phyloP scores from a whole-genome alignment of 192 early-diverging fungal species.

The Gamsiella multidivaricata region DNA sequence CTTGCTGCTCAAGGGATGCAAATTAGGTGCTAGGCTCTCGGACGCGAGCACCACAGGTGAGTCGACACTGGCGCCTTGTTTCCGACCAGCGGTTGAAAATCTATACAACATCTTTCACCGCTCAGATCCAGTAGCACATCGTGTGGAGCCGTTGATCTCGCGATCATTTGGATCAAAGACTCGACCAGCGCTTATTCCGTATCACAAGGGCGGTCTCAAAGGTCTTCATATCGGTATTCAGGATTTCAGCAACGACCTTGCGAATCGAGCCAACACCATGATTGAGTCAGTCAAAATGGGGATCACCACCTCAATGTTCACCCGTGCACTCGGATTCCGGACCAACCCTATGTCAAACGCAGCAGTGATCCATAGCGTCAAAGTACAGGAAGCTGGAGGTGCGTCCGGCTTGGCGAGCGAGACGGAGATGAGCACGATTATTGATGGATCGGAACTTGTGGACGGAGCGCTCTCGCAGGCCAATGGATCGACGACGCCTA shows the following conservation, averaged over 20 bases:
- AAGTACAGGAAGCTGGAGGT: slow-evolving; percentile 13
- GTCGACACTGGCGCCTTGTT: slow-evolving; percentile 49
- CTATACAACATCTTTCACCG: slow-evolving; percentile 88
- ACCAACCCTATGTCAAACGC: slow-evolving; percentile 34
- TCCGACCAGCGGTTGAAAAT: slow-evolving; percentile 74
- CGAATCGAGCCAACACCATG: slow-evolving; percentile 73
- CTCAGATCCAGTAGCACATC: slow-evolving; percentile 39
- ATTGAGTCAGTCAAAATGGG: slow-evolving; percentile 67
- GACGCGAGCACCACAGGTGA: slow-evolving; percentile 39
- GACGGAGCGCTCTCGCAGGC: slow-evolving; percentile 1
- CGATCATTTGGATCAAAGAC: slow-evolving; percentile 62
- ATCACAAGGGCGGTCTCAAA: slow-evolving; percentile 86
- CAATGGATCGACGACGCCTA: slow-evolving; percentile 5
- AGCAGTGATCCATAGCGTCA: slow-evolving; percentile 25
- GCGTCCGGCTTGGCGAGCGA: slow-evolving; percentile 14
- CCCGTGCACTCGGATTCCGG: slow-evolving; percentile 54
- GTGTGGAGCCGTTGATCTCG: slow-evolving; percentile 68
- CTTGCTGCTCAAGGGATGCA: slow-evolving; percentile 78
- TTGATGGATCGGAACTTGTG: slow-evolving; percentile 10
- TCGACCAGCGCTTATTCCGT: slow-evolving; percentile 80
- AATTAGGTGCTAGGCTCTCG: slow-evolving; percentile 63
- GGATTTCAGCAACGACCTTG: slow-evolving; percentile 75
- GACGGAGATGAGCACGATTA: slow-evolving; percentile 16
- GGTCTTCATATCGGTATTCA: slow-evolving; percentile 73
- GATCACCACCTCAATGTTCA: slow-evolving; percentile 70